Percentiles rank a stretch among this genome's conserved stretches.
These are phyloP conservation scores for Alopecurus myosuroides DNA, from an alignment of 176 grass and related monocot species.

Conservation along the genomic window DNA sequence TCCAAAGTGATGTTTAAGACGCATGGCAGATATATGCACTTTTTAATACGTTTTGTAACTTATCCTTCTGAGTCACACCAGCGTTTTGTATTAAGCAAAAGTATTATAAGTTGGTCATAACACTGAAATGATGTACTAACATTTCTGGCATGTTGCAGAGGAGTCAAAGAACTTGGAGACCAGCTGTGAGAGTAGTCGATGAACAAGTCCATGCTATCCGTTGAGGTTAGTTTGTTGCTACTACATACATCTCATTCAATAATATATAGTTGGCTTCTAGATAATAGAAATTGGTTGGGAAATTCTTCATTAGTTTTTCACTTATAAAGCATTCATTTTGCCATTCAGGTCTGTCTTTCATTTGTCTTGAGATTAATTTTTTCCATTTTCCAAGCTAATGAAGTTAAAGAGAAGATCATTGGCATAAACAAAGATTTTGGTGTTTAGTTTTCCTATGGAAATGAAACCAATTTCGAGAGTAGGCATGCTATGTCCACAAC, in stretches of 20 bases:
- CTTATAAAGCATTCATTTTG: too few species aligned
- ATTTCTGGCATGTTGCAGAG: slow-evolving; percentile 19
- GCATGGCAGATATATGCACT: neutral
- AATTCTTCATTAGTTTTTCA: too few species aligned
- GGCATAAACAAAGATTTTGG: too few species aligned
- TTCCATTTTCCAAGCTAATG: too few species aligned
- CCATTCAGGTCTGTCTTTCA: too few species aligned
- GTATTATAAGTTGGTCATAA: neutral
- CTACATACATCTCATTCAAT: too few species aligned
- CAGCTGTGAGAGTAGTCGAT: slow-evolving; percentile 21
- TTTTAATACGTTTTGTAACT: neutral
- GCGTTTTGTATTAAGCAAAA: neutral
- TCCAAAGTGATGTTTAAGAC: neutral
- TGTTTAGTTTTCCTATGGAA: too few species aligned
- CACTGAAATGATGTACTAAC: neutral
- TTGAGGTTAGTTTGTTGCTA: slow-evolving; percentile 34
- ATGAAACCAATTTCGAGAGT: too few species aligned
- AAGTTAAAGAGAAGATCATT: too few species aligned
- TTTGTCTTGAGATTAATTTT: too few species aligned
- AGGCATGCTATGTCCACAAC: too few species aligned
- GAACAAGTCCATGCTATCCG: neutral
- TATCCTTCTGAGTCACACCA: neutral
- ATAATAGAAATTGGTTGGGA: neutral
- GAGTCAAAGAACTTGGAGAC: slow-evolving; percentile 18
- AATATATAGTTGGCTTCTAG: too few species aligned